phyloP scores from a whole-genome alignment of 2,329 filamentous ascomycete genomes.

The Trichoderma citrinoviride region DNA sequence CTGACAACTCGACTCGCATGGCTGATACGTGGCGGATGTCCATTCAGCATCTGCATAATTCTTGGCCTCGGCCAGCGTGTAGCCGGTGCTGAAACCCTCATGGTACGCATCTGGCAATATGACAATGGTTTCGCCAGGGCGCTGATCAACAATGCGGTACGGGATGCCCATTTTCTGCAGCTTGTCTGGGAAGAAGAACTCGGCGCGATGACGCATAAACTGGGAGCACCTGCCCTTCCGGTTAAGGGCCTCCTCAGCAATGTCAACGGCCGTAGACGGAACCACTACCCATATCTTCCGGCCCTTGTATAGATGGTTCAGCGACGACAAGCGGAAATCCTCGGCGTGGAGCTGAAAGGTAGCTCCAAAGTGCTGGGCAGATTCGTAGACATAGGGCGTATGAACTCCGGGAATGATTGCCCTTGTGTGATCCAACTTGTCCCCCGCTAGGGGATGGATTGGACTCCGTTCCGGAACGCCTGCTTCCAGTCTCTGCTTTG shows the following conservation, averaged over 20 bases:
- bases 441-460: constrained; percentile 39
- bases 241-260: constrained; percentile 36
- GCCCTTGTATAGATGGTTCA: constrained; percentile 41
- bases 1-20: constrained; percentile 35
- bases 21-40: constrained; percentile 37
- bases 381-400: constrained; percentile 43
- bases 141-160: constrained; percentile 39
- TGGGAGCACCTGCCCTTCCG: constrained; percentile 38
- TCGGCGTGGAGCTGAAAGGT: constrained; percentile 43
- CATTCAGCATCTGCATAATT: constrained; percentile 41
- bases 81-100: constrained; percentile 43
- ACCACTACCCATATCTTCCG: constrained; percentile 43
- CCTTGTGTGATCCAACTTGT: constrained; percentile 38
- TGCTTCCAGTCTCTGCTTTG: constrained; percentile 35
- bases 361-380: constrained; percentile 39
- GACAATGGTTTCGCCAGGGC: constrained; percentile 41
- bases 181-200: constrained; percentile 42
- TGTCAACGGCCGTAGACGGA: constrained; percentile 37
- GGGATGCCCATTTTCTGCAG: constrained; percentile 40
- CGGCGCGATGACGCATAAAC: constrained; percentile 42
- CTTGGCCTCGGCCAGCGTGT: constrained; percentile 42
- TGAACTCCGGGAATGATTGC: constrained; percentile 42
- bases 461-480: constrained; percentile 39
- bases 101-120: constrained; percentile 42
- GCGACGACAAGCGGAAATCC: constrained; percentile 39